These are phyloP conservation scores for Amauroascus verrucosus DNA, from an alignment of 2,329 filamentous ascomycete genomes.

Conservation along the genomic window DNA sequence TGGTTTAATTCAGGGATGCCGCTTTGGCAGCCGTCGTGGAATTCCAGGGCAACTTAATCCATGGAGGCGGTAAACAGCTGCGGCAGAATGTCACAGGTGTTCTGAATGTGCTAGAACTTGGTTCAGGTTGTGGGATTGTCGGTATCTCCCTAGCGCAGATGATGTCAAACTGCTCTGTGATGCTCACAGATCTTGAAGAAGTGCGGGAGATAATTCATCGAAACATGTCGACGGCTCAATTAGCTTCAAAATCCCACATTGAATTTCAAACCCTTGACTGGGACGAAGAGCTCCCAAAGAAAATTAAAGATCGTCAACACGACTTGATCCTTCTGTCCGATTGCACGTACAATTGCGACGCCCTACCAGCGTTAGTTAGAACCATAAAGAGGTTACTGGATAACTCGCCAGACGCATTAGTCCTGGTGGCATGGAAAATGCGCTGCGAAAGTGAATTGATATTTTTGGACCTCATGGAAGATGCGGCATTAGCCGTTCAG, in stretches of 20 bases:
- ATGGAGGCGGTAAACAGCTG: slow-evolving; percentile 28
- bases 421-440: slow-evolving; percentile 56
- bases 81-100: slow-evolving; percentile 21
- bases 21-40: slow-evolving; percentile 48
- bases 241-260: slow-evolving; percentile 35
- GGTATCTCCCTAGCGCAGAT: slow-evolving; percentile 52
- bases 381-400: slow-evolving; percentile 44
- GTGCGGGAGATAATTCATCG: slow-evolving; percentile 49
- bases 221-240: slow-evolving; percentile 43
- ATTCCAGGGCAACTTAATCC: slow-evolving; percentile 30
- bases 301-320: slow-evolving; percentile 32
- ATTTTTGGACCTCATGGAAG: slow-evolving; percentile 54
- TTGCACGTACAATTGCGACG: slow-evolving; percentile 64
- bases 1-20: slow-evolving; percentile 41
- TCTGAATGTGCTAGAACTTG: slow-evolving; percentile 52
- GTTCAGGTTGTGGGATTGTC: slow-evolving; percentile 58
- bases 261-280: slow-evolving; percentile 52
- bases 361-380: slow-evolving; percentile 51
- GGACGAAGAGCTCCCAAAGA: slow-evolving; percentile 43
- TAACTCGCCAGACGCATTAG: slow-evolving; percentile 40
- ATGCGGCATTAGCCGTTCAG: slow-evolving; percentile 27
- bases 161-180: slow-evolving; percentile 43
- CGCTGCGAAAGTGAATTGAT: slow-evolving; percentile 55
- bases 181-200: slow-evolving; percentile 57
- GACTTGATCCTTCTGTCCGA: slow-evolving; percentile 58